These are phyloP conservation scores for Pyrrhoderma noxium DNA, from an alignment of 1,284 basidiomycete genomes.

Conservation along the genomic window DNA sequence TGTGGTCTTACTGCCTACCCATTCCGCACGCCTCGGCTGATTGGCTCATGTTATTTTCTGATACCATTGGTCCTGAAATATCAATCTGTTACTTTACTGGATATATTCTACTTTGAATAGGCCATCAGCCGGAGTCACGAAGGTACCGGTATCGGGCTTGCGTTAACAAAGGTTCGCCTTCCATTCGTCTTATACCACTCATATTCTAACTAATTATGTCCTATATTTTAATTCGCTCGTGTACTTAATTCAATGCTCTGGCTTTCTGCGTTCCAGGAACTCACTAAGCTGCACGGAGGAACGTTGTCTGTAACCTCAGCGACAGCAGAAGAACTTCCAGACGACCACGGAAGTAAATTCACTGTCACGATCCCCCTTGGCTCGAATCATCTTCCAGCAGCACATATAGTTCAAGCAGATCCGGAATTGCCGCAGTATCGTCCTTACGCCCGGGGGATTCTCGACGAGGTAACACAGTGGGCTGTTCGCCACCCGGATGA, in stretches of 20 bases:
- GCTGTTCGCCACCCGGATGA: constrained; percentile 14
- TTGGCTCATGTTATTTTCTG: too few relatives aligned
- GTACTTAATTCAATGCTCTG: too few relatives aligned
- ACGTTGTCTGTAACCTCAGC: constrained; percentile 21
- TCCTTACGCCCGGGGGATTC: constrained; percentile 23
- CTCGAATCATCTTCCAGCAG: constrained; percentile 23
- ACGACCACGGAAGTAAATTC: constrained; percentile 25
- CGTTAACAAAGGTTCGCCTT: constrained; percentile 22
- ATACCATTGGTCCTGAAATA: too few relatives aligned
- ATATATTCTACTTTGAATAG: constrained; percentile 10
- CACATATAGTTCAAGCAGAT: constrained; percentile 22
- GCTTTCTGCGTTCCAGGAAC: constrained; percentile 18
- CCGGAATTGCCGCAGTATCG: constrained; percentile 16
- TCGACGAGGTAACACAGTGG: constrained; percentile 28
- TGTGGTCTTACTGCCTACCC: too few relatives aligned
- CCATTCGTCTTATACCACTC: background rate
- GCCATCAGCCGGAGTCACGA: constrained; percentile 26
- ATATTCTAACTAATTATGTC: background rate
- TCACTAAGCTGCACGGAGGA: constrained; percentile 27
- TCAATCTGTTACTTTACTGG: background rate
- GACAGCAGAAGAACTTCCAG: constrained; percentile 17
- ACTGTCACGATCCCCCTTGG: constrained; percentile 26
- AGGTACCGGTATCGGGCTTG: constrained; percentile 29
- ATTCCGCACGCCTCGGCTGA: too few relatives aligned
- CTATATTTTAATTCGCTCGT: too few relatives aligned